Evolutionary conservation across 2,329 filamentous ascomycete genomes (phyloP).

Genomic region (Diaporthe helianthi): DNA sequence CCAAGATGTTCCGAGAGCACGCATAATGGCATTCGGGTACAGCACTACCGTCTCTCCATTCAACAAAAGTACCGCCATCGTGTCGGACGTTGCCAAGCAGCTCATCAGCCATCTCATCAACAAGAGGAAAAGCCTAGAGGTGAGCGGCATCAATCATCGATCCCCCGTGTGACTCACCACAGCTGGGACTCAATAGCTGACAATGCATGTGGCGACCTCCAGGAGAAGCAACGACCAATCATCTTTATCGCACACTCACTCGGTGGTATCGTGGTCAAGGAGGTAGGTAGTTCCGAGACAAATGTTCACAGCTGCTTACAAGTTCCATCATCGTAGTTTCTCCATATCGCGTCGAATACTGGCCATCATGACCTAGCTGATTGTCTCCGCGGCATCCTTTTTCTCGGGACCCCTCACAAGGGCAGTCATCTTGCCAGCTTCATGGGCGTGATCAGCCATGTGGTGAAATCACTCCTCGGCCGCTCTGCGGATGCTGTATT

Average conservation of each 20-base stretch:
- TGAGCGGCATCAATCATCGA: not conserved
- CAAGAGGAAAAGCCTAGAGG: conserved; percentile 6
- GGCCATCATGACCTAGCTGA: conserved; percentile 3
- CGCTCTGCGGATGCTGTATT: conserved; percentile 12
- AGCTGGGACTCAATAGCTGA: not conserved
- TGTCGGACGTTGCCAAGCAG: conserved; percentile 18
- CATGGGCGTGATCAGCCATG: conserved; percentile 13
- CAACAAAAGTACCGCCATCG: conserved; percentile 4
- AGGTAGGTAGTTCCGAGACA: not conserved
- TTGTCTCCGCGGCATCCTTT: conserved; percentile 18
- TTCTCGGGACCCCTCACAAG: conserved; percentile 13
- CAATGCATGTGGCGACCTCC: too few relatives aligned
- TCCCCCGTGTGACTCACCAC: not conserved
- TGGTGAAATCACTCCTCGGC: conserved; percentile 13
- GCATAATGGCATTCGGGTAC: conserved; percentile 12
- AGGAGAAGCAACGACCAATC: conserved; percentile 15
- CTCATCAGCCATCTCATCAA: conserved; percentile 12
- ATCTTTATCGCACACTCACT: conserved; percentile 20
- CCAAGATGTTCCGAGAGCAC: conserved; percentile 7
- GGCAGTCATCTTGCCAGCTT: conserved; percentile 23
- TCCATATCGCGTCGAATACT: conserved; percentile 6
- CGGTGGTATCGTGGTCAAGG: conserved; percentile 21
- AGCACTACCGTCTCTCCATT: not conserved
- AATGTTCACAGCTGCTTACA: not conserved
- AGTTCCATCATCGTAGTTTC: not conserved